phyloP scores from a whole-genome alignment of 2,329 filamentous ascomycete species.

The Fusarium chuoi region DNA sequence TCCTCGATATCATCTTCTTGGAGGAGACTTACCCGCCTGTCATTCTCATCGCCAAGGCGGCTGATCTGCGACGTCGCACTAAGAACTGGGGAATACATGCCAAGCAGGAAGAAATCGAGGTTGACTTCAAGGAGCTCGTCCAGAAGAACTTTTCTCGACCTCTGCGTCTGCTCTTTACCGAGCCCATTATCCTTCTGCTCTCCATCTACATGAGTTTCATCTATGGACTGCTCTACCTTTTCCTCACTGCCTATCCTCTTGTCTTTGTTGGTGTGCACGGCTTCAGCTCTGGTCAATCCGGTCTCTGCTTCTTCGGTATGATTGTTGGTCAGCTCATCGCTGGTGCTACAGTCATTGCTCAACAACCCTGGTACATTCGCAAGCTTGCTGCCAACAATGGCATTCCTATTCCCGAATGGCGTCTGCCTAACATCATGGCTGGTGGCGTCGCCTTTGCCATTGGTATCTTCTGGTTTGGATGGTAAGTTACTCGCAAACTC shows the following conservation, averaged over 20 bases:
- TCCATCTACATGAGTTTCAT: conserved; percentile 80
- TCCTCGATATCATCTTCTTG: conserved; percentile 70
- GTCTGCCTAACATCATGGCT: conserved; percentile 69
- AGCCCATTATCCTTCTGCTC: conserved; percentile 75
- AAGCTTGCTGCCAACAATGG: conserved; percentile 76
- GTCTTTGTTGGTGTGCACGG: conserved; percentile 80
- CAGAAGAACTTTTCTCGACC: conserved; percentile 75
- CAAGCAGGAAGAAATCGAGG: conserved; percentile 76
- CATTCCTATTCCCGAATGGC: conserved; percentile 73
- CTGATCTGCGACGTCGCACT: conserved; percentile 70
- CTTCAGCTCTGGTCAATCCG: conserved; percentile 75
- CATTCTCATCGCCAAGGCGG: conserved; percentile 70
- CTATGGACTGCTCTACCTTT: conserved; percentile 84
- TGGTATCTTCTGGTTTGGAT: conserved; percentile 83
- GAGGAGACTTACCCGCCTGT: conserved; percentile 77
- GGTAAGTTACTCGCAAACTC: conserved; percentile 53
- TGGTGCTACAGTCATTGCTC: conserved; percentile 69
- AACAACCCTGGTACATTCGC: conserved; percentile 73
- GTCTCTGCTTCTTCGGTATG: conserved; percentile 89
- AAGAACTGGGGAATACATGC: conserved; percentile 78
- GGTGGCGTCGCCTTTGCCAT: conserved; percentile 69
- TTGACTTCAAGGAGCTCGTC: conserved; percentile 71
- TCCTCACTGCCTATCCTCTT: conserved; percentile 85
- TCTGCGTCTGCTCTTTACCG: conserved; percentile 71
- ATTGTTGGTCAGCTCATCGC: conserved; percentile 77